Conservation (phyloP, 495 filamentous ascomycete genomes). For the Penicillium simplicissimum region DNA sequence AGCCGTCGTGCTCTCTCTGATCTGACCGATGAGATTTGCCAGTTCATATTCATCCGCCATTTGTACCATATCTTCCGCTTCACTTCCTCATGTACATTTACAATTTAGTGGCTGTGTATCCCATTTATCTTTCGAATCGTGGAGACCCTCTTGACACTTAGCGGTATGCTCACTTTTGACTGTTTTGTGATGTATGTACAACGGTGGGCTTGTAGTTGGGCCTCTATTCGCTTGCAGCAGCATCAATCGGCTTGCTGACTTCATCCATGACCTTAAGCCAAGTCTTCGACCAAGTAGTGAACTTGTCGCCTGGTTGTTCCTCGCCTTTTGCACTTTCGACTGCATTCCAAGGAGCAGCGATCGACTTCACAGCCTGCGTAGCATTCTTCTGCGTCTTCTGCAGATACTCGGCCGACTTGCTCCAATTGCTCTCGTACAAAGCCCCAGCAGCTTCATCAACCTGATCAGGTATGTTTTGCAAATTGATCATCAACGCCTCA, state of each 20-base stretch:
- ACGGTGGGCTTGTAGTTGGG: background rate
- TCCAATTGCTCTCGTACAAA: slow-evolving; percentile 45
- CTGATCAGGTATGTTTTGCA: slow-evolving; percentile 43
- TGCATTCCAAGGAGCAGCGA: slow-evolving; percentile 29
- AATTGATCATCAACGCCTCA: slow-evolving; percentile 33
- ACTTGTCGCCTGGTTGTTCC: slow-evolving; percentile 43
- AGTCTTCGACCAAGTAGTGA: slow-evolving; percentile 47
- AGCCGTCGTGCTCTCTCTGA: background rate
- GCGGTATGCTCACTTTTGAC: background rate
- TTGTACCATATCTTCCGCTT: slow-evolving; percentile 16
- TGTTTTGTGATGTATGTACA: slow-evolving; percentile 4
- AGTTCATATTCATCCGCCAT: background rate
- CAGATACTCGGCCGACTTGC: slow-evolving; percentile 31
- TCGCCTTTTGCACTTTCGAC: slow-evolving; percentile 12
- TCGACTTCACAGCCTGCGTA: slow-evolving; percentile 30
- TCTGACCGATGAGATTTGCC: background rate
- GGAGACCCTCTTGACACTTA: background rate
- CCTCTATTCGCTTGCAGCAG: slow-evolving; percentile 4
- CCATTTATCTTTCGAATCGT: slow-evolving; percentile 3
- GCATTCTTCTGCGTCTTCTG: slow-evolving; percentile 30
- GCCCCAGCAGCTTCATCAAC: slow-evolving; percentile 52
- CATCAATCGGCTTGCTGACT: slow-evolving; percentile 37
- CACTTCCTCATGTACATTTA: slow-evolving; percentile 21
- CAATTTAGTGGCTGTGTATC: slow-evolving; percentile 15
- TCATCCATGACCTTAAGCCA: slow-evolving; percentile 51